Conservation (phyloP, 345 rosid genomes). For the Sapria himalayana region DNA sequence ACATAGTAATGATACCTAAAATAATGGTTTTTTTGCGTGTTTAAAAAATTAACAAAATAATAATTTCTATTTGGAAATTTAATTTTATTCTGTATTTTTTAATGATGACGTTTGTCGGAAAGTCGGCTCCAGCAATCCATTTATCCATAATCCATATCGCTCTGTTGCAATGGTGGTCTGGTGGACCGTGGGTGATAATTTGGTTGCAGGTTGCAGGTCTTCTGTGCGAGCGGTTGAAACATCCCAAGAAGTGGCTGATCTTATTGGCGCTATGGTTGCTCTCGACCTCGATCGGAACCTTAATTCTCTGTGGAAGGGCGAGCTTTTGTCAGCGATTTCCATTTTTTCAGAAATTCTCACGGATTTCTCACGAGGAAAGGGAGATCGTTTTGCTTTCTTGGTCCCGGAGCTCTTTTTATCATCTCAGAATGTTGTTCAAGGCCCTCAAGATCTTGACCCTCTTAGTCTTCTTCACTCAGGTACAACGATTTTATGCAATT, state of each 20-base stretch:
- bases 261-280: slow-evolving; percentile 28
- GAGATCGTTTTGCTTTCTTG: slow-evolving; percentile 28
- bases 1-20: too few relatives aligned
- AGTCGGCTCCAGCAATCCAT: too few relatives aligned
- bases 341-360: slow-evolving; percentile 26
- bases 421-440: slow-evolving; percentile 35
- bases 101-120: too few relatives aligned
- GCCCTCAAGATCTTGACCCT: slow-evolving; percentile 31
- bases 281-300: slow-evolving; percentile 53
- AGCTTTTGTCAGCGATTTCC: slow-evolving; percentile 34
- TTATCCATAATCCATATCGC: too few relatives aligned
- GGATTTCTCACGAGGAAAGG: slow-evolving; percentile 20
- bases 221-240: slow-evolving; percentile 34
- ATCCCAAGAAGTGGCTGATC: slow-evolving; percentile 57
- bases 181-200: not conserved
- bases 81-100: too few relatives aligned
- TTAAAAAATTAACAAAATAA: too few relatives aligned
- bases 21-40: too few relatives aligned
- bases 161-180: too few relatives aligned
- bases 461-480: slow-evolving; percentile 65
- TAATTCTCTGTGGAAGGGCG: slow-evolving; percentile 40
- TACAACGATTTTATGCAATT: slow-evolving; percentile 1
- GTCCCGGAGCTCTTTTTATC: slow-evolving; percentile 28
- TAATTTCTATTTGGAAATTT: too few relatives aligned
- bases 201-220: slow-evolving; percentile 29